Conservation (phyloP, 2,329 filamentous ascomycete species). For the Diaporthe vexans region DNA sequence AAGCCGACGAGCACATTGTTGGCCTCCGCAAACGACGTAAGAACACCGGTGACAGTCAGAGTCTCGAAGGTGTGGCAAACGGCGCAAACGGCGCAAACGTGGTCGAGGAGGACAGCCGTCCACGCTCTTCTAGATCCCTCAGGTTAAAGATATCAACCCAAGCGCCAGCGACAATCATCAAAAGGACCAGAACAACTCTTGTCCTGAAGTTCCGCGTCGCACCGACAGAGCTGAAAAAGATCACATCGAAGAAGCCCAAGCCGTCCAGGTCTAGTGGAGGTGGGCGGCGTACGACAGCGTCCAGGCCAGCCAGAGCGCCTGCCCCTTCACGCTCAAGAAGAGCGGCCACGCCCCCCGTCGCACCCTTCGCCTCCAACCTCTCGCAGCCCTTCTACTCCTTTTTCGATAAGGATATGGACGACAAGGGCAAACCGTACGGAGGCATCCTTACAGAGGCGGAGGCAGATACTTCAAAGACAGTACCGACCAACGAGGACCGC, state of each 20-base stretch:
- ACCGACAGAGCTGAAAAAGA: constrained; percentile 70
- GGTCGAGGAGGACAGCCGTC: constrained; percentile 51
- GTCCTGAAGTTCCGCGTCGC: constrained; percentile 72
- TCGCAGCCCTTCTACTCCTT: constrained; percentile 89
- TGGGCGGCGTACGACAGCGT: constrained; percentile 60
- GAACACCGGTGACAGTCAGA: constrained; percentile 61
- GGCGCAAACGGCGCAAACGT: constrained; percentile 41
- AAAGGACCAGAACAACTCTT: constrained; percentile 59
- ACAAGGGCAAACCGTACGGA: constrained; percentile 96
- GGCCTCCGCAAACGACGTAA: constrained; percentile 68
- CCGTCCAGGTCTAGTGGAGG: constrained; percentile 58
- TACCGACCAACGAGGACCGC: constrained; percentile 84
- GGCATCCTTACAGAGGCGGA: constrained; percentile 91
- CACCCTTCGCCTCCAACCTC: constrained; percentile 53
- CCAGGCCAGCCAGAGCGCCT: constrained; percentile 48
- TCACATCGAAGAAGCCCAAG: constrained; percentile 71
- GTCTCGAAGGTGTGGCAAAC: constrained; percentile 47
- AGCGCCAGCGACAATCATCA: constrained; percentile 57
- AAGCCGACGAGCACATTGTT: constrained; percentile 71
- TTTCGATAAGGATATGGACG: constrained; percentile 89
- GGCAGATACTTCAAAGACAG: constrained; percentile 90
- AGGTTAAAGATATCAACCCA: constrained; percentile 64
- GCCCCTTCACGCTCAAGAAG: constrained; percentile 53
- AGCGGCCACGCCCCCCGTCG: constrained; percentile 54
- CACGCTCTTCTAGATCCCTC: constrained; percentile 69